phyloP scores from a whole-genome alignment of 2,329 filamentous ascomycete species.

The Grosmannia clavigera region DNA sequence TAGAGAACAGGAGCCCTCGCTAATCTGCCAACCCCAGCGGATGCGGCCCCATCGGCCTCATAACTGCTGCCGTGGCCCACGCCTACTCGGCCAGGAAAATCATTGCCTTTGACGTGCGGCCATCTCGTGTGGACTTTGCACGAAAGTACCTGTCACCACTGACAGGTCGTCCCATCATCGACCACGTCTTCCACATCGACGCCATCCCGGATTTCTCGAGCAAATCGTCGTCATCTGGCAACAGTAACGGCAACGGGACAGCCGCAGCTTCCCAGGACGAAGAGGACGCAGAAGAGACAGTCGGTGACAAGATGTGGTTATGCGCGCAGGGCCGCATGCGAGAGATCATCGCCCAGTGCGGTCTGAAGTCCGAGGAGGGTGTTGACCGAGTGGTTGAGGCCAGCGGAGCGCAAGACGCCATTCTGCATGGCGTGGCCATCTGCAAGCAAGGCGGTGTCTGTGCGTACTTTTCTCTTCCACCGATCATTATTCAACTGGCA shows the following conservation, averaged over 20 bases:
- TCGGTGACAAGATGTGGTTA: slow-evolving; percentile 3
- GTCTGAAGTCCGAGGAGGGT: slow-evolving; percentile 40
- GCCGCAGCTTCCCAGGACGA: neutral
- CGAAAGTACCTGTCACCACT: slow-evolving; percentile 29
- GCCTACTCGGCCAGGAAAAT: slow-evolving; percentile 73
- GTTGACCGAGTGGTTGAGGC: slow-evolving; percentile 73
- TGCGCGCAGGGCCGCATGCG: slow-evolving; percentile 2
- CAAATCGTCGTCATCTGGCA: slow-evolving; percentile 31
- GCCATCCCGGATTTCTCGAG: slow-evolving; percentile 28
- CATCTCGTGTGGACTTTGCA: slow-evolving; percentile 68
- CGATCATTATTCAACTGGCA: too few relatives aligned
- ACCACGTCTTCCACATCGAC: slow-evolving; percentile 55
- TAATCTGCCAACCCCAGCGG: slow-evolving; percentile 26
- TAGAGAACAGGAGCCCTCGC: neutral
- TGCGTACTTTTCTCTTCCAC: neutral
- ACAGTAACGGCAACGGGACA: slow-evolving; percentile 29
- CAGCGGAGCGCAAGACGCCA: slow-evolving; percentile 63
- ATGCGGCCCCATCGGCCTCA: slow-evolving; percentile 72
- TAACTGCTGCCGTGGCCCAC: slow-evolving; percentile 74
- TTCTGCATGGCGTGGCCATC: slow-evolving; percentile 61
- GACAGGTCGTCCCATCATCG: slow-evolving; percentile 41
- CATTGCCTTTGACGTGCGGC: slow-evolving; percentile 79
- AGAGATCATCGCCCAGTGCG: slow-evolving; percentile 50
- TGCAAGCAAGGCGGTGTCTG: slow-evolving; percentile 64
- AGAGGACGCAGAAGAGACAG: neutral